A percentile compares a stretch with the other conserved stretches of the same genome.
Conservation (phyloP, 2,329 filamentous ascomycete species). For the Zarea fungicola region DNA sequence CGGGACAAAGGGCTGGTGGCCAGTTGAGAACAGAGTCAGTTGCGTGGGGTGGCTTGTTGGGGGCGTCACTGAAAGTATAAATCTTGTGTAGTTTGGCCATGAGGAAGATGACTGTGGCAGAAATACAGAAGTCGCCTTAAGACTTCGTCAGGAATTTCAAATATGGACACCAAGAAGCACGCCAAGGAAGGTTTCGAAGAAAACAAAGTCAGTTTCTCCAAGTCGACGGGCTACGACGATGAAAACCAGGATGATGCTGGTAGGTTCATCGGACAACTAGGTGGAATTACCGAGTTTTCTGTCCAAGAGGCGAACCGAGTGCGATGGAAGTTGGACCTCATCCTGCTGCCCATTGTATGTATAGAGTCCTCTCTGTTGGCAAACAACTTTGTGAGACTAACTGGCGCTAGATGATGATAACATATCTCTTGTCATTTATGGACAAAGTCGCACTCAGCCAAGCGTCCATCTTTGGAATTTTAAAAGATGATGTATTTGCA, state of each 20-base stretch:
- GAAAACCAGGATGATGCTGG: neutral
- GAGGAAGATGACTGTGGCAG: no score
- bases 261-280: neutral
- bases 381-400: no score
- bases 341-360: conserved; percentile 13
- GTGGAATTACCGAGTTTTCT: conserved; percentile 2
- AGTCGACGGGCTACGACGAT: neutral
- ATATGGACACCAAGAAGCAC: neutral
- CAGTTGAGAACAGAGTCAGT: no score
- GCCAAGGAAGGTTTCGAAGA: neutral
- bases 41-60: no score
- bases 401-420: neutral
- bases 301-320: conserved; percentile 10
- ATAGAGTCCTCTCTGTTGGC: no score
- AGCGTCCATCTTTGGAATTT: conserved; percentile 9
- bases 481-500: neutral
- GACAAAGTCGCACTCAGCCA: conserved; percentile 9
- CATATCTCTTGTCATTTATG: conserved; percentile 5
- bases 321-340: conserved; percentile 14
- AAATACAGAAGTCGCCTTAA: no score
- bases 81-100: no score
- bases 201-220: neutral
- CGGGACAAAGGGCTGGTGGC: neutral
- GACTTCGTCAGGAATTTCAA: no score
- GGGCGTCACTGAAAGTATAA: no score